phyloP scores from a whole-genome alignment of 192 early-diverging fungal genomes.

The Coemansia reversa region DNA sequence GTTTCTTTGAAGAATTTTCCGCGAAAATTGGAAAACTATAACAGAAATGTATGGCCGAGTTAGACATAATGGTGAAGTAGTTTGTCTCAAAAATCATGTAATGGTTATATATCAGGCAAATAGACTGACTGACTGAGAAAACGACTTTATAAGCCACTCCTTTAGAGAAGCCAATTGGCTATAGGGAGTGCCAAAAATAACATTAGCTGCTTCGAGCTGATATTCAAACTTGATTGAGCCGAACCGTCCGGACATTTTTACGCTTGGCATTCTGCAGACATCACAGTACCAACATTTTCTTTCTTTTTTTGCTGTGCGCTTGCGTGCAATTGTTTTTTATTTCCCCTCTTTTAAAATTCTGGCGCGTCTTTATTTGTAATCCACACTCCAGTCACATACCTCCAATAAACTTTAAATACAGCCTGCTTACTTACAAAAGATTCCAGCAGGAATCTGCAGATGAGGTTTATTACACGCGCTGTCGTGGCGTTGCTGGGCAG shows the following conservation, averaged over 20 bases:
- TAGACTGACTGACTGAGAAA: no score
- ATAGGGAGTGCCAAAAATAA: no score
- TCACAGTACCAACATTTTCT: background rate
- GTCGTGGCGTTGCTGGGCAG: conserved; percentile 1
- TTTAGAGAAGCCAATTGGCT: no score
- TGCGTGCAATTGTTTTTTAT: background rate
- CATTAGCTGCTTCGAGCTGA: background rate
- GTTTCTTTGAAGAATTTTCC: no score
- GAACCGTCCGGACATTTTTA: background rate
- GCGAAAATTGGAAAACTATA: no score
- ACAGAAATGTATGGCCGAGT: no score
- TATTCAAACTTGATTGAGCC: background rate
- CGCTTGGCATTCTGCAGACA: background rate
- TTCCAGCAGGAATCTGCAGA: background rate
- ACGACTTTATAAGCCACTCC: no score
- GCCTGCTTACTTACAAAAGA: background rate
- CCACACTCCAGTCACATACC: background rate
- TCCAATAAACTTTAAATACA: background rate
- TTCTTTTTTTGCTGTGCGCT: background rate
- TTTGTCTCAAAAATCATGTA: no score
- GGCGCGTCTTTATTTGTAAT: background rate
- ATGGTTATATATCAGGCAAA: no score
- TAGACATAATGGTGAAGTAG: no score
- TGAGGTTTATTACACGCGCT: conserved; percentile 13
- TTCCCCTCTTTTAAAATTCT: background rate